Conservation (phyloP, 768 basidiomycete genomes). For the Pisolithus albus region DNA sequence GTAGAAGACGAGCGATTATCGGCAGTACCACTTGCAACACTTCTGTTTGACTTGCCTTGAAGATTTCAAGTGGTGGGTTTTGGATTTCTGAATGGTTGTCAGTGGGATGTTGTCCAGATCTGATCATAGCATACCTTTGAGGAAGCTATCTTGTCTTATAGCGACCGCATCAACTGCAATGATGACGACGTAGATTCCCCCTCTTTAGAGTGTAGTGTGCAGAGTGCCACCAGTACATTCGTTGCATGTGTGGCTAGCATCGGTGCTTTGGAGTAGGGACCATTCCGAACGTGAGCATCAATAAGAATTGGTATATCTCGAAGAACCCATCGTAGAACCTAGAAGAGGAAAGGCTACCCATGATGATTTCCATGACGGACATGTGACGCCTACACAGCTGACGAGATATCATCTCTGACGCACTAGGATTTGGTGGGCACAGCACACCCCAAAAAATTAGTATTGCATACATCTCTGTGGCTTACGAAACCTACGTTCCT, state of each 20-base stretch:
- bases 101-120: conserved; percentile 23
- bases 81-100: conserved; percentile 11
- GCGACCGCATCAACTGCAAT: conserved; percentile 34
- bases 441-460: too few relatives aligned
- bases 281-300: conserved; percentile 89
- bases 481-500: too few relatives aligned
- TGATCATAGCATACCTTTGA: conserved; percentile 31
- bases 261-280: conserved; percentile 87
- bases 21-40: too few relatives aligned
- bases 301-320: conserved; percentile 88
- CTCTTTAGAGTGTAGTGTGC: conserved; percentile 30
- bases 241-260: conserved; percentile 72
- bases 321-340: too few relatives aligned
- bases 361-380: too few relatives aligned
- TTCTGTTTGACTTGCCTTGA: conserved; percentile 12
- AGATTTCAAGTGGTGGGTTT: conserved; percentile 20
- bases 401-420: too few relatives aligned
- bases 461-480: too few relatives aligned
- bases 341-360: too few relatives aligned
- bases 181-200: conserved; percentile 37
- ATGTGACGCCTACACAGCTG: too few relatives aligned
- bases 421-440: too few relatives aligned
- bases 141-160: conserved; percentile 60
- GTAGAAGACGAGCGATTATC: conserved; percentile 3
- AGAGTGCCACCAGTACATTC: conserved; percentile 36